Conservation (phyloP, 148 eudicot species). For the Gaultheria prostrata region DNA sequence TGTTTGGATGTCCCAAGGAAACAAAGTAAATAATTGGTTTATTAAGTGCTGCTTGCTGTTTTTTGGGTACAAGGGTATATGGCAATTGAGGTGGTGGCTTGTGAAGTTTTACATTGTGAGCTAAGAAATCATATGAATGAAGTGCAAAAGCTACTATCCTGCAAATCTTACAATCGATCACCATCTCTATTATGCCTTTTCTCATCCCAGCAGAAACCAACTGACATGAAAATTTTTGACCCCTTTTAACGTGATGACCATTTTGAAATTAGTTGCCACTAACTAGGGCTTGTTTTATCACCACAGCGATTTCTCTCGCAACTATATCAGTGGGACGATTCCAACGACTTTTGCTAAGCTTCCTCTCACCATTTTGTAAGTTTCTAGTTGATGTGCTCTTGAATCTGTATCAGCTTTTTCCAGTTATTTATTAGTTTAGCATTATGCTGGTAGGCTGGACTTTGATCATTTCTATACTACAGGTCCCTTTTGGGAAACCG, state of each 20-base stretch:
- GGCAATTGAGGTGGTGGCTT: not conserved
- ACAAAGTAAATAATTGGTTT: not conserved
- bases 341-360: slow-evolving; percentile 49
- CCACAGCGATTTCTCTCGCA: slow-evolving; percentile 65
- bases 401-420: not conserved
- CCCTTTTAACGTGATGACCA: too few species aligned
- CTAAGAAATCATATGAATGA: not conserved
- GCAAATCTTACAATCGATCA: not conserved
- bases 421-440: not conserved
- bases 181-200: not conserved
- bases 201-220: not conserved
- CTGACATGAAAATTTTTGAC: not conserved
- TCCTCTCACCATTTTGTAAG: slow-evolving; percentile 60
- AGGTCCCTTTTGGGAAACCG: slow-evolving; percentile 58
- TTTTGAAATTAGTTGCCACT: slow-evolving; percentile 1
- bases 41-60: not conserved
- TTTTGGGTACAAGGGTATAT: not conserved
- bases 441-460: slow-evolving; percentile 1
- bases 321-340: slow-evolving; percentile 68
- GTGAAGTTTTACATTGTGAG: not conserved
- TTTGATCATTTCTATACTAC: slow-evolving; percentile 15
- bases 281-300: slow-evolving; percentile 17
- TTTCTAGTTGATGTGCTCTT: slow-evolving; percentile 1
- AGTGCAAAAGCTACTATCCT: not conserved
- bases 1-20: slow-evolving; percentile 2